These are phyloP conservation scores for Tolypocladium paradoxum DNA, from an alignment of 2,329 filamentous ascomycete genomes.

Conservation along the genomic window DNA sequence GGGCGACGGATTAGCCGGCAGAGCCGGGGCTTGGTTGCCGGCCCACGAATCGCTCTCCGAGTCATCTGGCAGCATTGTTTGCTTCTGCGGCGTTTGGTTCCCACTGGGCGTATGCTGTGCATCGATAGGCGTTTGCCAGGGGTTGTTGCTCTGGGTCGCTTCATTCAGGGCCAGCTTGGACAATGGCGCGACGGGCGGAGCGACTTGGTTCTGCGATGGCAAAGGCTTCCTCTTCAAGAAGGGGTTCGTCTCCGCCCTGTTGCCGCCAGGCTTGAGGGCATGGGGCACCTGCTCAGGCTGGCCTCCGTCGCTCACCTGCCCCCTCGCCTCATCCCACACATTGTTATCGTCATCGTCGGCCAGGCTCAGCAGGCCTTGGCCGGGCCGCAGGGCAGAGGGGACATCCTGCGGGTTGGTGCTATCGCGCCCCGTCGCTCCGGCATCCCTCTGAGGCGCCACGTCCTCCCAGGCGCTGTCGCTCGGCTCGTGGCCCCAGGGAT, in stretches of 20 bases:
- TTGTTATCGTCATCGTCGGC: constrained; percentile 19
- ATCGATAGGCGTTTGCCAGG: constrained; percentile 20
- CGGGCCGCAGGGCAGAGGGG: constrained; percentile 22
- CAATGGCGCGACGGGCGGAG: constrained; percentile 25
- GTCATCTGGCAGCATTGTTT: constrained; percentile 12
- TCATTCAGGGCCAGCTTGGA: constrained; percentile 32
- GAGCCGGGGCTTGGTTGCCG: constrained; percentile 15
- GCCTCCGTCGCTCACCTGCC: constrained; percentile 5
- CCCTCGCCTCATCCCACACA: constrained; percentile 18
- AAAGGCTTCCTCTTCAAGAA: constrained; percentile 37
- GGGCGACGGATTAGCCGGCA: constrained; percentile 10
- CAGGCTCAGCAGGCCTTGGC: constrained; percentile 10
- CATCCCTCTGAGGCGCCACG: neutral
- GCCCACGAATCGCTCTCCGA: constrained; percentile 18
- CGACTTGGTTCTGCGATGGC: constrained; percentile 5
- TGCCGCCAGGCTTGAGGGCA: constrained; percentile 20
- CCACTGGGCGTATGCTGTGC: constrained; percentile 8
- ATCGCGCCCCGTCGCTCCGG: neutral
- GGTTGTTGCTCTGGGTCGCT: constrained; percentile 23
- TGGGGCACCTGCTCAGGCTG: constrained; percentile 16
- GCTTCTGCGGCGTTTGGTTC: constrained; percentile 2
- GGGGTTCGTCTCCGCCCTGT: constrained; percentile 37
- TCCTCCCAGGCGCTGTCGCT: constrained; percentile 14
- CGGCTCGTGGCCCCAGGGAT: constrained; percentile 14
- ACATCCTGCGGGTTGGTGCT: constrained; percentile 9